Evolutionary conservation across 257 asterid genomes (phyloP).

Genomic region (Solanum chmielewskii): DNA sequence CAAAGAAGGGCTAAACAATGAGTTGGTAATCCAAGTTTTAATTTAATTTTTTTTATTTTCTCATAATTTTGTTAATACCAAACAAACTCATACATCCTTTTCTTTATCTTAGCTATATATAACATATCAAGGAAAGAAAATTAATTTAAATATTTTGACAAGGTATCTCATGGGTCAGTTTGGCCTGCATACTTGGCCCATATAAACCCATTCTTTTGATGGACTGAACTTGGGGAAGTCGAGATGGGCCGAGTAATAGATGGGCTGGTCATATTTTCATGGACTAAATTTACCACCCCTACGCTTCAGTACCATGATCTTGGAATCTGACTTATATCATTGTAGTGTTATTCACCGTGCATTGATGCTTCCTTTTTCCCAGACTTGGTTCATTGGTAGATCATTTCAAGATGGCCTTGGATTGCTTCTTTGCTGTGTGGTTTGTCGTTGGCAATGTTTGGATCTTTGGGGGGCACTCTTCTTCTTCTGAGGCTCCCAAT

Average conservation of each 20-base stretch:
- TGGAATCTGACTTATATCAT: not conserved
- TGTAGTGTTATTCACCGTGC: not conserved
- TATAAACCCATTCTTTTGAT: not conserved
- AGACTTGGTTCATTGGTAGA: slow-evolving; percentile 16
- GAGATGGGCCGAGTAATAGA: not conserved
- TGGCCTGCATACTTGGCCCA: not conserved
- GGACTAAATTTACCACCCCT: not conserved
- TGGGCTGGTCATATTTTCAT: not conserved
- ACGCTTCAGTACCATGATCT: not conserved
- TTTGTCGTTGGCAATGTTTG: slow-evolving; percentile 38
- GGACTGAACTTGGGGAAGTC: not conserved
- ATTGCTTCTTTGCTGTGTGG: slow-evolving; percentile 39
- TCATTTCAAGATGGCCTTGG: slow-evolving; percentile 36
- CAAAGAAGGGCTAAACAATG: not conserved
- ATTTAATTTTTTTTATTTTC: not conserved
- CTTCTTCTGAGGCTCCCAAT: slow-evolving; percentile 39
- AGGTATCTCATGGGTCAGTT: not conserved
- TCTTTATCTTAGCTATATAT: not conserved
- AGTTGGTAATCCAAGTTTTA: not conserved
- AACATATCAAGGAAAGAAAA: not conserved
- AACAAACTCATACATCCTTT: not conserved
- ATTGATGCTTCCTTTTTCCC: not conserved
- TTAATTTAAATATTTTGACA: not conserved
- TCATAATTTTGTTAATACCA: not conserved
- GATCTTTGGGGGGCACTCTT: slow-evolving; percentile 43